These are phyloP conservation scores for Botrytis fabae DNA, from an alignment of 2,329 filamentous ascomycete species.

Conservation along the genomic window DNA sequence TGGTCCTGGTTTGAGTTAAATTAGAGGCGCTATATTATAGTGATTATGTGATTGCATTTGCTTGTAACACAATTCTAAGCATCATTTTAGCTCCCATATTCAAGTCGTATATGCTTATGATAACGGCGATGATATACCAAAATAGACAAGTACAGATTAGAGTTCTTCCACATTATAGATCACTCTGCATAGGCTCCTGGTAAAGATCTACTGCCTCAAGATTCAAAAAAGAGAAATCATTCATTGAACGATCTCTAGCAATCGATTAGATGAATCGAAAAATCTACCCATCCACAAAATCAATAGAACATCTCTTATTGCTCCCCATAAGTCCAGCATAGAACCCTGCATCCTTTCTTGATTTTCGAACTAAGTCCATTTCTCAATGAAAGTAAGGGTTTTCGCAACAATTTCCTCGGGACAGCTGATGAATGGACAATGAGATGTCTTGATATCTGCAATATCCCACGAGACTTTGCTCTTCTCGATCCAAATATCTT, in stretches of 20 bases:
- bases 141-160: background rate
- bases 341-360: background rate
- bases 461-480: background rate
- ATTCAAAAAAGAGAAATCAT: too few relatives aligned
- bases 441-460: background rate
- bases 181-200: background rate
- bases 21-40: background rate
- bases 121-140: background rate
- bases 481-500: constrained; percentile 3
- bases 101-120: background rate
- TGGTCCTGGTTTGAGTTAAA: background rate
- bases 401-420: background rate
- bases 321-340: too few relatives aligned
- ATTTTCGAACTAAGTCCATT: background rate
- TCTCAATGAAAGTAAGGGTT: background rate
- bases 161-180: background rate
- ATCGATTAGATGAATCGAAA: too few relatives aligned
- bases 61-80: background rate
- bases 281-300: background rate
- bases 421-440: constrained; percentile 2
- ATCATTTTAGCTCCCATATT: background rate
- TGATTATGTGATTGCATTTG: background rate
- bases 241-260: too few relatives aligned
- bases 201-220: background rate
- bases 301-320: background rate